A percentile compares a stretch with the other conserved stretches of the same genome.
Evolutionary conservation across 1,139 yeast genomes (phyloP).

Genomic region (Candida sanyaensis): DNA sequence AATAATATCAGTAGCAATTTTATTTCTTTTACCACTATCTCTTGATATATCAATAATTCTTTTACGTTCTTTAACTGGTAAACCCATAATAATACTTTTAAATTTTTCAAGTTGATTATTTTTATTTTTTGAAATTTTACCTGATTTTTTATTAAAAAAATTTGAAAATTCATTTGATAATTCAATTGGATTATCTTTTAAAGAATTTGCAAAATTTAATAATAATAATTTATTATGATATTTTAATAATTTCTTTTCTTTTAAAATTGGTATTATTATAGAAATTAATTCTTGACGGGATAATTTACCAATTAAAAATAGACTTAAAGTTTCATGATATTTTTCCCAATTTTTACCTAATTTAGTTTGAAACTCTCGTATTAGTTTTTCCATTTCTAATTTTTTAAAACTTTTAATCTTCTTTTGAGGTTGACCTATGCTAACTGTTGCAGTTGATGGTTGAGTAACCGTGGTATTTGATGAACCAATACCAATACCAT

Average conservation of each 20-base stretch:
- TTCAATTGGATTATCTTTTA: constrained; percentile 64
- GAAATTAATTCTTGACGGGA: constrained; percentile 73
- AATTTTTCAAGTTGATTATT: constrained; percentile 75
- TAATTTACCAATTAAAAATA: constrained; percentile 75
- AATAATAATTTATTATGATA: constrained; percentile 82
- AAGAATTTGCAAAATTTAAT: constrained; percentile 81
- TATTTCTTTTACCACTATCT: constrained; percentile 78
- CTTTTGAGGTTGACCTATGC: constrained; percentile 7
- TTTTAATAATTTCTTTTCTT: constrained; percentile 44
- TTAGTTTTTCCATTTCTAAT: constrained; percentile 70
- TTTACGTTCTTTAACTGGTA: constrained; percentile 82
- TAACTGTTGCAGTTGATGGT: constrained; percentile 13
- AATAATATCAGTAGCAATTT: constrained; percentile 73
- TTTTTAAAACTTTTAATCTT: constrained; percentile 35
- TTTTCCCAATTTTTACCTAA: constrained; percentile 84
- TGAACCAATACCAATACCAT: neutral
- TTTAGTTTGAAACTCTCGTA: constrained; percentile 69
- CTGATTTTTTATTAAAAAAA: constrained; percentile 51
- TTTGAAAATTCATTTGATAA: constrained; percentile 54
- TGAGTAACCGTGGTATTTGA: constrained; percentile 4
- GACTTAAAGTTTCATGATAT: constrained; percentile 77
- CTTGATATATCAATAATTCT: constrained; percentile 81
- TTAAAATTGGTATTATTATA: constrained; percentile 56
- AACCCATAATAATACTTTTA: constrained; percentile 83
- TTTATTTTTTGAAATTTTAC: constrained; percentile 48